phyloP scores from a whole-genome alignment of 805 yeast species.

The Kuraishia ogatae region DNA sequence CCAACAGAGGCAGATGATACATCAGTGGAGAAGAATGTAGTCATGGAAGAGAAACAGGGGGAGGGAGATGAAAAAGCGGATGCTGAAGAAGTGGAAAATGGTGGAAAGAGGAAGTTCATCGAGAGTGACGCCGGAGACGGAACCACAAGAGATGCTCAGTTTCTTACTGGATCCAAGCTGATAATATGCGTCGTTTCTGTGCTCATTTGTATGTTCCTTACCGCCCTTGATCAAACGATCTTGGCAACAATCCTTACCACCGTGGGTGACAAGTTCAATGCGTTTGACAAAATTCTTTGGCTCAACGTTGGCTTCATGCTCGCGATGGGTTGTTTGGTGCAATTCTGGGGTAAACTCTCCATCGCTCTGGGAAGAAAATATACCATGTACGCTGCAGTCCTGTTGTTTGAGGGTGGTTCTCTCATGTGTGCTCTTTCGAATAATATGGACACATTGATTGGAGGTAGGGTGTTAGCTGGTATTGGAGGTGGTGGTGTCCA shows the following conservation, averaged over 20 bases:
- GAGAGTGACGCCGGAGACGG: constrained; percentile 29
- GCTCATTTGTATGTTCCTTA: constrained; percentile 13
- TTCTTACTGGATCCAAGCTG: constrained; percentile 14
- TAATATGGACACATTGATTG: constrained; percentile 54
- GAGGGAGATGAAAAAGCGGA: not conserved
- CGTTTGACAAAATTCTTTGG: constrained; percentile 51
- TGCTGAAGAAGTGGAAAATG: not conserved
- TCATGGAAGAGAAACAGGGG: not conserved
- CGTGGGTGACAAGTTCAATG: constrained; percentile 39
- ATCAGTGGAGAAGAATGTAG: not conserved
- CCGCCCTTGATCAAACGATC: constrained; percentile 54
- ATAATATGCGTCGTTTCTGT: constrained; percentile 5
- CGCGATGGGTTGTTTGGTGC: constrained; percentile 43
- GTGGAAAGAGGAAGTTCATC: constrained; percentile 7
- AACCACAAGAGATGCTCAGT: constrained; percentile 20
- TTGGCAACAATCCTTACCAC: constrained; percentile 39
- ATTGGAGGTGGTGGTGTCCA: constrained; percentile 66
- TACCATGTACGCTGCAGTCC: constrained; percentile 36
- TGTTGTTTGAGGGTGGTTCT: constrained; percentile 55
- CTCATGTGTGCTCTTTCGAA: constrained; percentile 45
- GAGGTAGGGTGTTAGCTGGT: constrained; percentile 66
- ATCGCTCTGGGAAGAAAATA: constrained; percentile 50
- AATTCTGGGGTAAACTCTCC: constrained; percentile 50
- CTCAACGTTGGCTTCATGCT: constrained; percentile 44
- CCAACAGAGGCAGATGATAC: not conserved